Evolutionary conservation across 805 yeast genomes (phyloP).

Genomic region (Teunomyces cretensis): DNA sequence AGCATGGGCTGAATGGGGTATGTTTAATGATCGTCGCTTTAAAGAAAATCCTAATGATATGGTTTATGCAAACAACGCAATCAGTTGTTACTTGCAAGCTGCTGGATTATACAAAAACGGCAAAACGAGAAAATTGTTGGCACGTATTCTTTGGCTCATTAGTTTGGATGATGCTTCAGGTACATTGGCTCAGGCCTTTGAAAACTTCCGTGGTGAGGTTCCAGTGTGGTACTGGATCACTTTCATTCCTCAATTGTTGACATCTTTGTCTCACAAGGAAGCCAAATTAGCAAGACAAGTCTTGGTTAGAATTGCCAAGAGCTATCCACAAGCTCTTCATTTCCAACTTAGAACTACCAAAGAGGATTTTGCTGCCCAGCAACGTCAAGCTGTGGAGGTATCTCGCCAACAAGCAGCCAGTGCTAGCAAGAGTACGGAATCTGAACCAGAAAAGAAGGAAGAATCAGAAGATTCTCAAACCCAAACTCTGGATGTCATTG

Average conservation of each 20-base stretch:
- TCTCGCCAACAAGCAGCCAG: slow-evolving; percentile 20
- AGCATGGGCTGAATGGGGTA: slow-evolving; percentile 99
- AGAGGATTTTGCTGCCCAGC: slow-evolving; percentile 88
- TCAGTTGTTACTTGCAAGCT: slow-evolving; percentile 94
- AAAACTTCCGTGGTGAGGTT: slow-evolving; percentile 88
- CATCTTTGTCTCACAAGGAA: slow-evolving; percentile 87
- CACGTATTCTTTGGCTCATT: slow-evolving; percentile 90
- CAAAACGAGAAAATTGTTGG: slow-evolving; percentile 81
- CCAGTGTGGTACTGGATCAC: slow-evolving; percentile 99
- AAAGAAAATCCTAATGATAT: slow-evolving; percentile 81
- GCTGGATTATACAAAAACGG: slow-evolving; percentile 94
- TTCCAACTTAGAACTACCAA: slow-evolving; percentile 93
- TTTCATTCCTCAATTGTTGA: slow-evolving; percentile 88
- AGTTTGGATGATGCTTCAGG: slow-evolving; percentile 86
- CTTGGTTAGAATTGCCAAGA: slow-evolving; percentile 87
- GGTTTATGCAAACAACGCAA: slow-evolving; percentile 87
- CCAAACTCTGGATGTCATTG: slow-evolving; percentile 5
- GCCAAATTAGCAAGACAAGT: slow-evolving; percentile 87
- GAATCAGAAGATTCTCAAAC: slow-evolving; percentile 6
- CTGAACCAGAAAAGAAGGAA: slow-evolving; percentile 7
- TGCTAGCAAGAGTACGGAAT: slow-evolving; percentile 3
- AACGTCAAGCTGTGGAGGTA: slow-evolving; percentile 60
- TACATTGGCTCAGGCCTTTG: slow-evolving; percentile 81
- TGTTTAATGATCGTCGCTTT: slow-evolving; percentile 84
- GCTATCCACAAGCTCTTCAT: slow-evolving; percentile 95